Percentiles rank a stretch among this genome's conserved stretches.
Conservation (phyloP, 169 alveolate species). For the Ichthyophthirius multifiliis region DNA sequence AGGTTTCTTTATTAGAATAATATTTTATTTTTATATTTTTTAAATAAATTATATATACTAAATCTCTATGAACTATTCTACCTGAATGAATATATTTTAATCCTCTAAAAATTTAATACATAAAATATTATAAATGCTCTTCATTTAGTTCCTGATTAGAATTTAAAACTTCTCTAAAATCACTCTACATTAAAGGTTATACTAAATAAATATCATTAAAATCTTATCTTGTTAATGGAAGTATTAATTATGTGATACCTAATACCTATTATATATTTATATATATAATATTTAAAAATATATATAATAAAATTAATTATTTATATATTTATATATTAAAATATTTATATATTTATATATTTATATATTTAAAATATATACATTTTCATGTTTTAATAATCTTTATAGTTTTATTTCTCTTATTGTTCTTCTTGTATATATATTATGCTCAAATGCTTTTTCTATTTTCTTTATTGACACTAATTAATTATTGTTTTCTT, state of each 20-base stretch:
- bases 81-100: conserved; percentile 70
- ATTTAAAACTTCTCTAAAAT: not conserved
- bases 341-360: not conserved
- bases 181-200: not conserved
- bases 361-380: not conserved
- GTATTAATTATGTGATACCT: too few species aligned
- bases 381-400: conserved; percentile 45
- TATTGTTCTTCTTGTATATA: conserved; percentile 47
- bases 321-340: not conserved
- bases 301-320: not conserved
- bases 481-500: conserved; percentile 31
- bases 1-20: conserved; percentile 19
- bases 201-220: conserved; percentile 47
- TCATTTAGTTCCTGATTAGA: conserved; percentile 11
- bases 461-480: conserved; percentile 67
- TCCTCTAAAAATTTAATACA: conserved; percentile 65
- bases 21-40: not conserved
- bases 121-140: conserved; percentile 56
- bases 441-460: conserved; percentile 53
- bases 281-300: conserved; percentile 27
- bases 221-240: conserved; percentile 38
- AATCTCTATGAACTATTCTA: conserved; percentile 68
- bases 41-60: conserved; percentile 8
- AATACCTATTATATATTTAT: too few species aligned
- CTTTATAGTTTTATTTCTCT: conserved; percentile 55